Base-by-base conservation (phyloP, 2,329 filamentous ascomycete genomes). In the Clonostachys rosea region DNA sequence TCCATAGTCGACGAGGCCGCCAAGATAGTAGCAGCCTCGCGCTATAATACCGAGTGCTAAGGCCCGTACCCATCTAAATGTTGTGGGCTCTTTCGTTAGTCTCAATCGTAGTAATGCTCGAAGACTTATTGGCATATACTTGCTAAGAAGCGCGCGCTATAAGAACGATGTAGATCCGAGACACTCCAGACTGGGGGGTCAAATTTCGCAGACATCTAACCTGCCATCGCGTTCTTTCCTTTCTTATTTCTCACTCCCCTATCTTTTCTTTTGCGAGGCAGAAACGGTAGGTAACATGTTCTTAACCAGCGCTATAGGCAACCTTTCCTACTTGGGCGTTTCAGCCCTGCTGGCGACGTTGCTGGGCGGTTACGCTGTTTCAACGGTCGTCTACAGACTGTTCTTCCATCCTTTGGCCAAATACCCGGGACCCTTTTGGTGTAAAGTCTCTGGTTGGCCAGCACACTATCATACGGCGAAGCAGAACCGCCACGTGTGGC, bases 401-500 rank as follows among this genome's bases (percentile, higher is more conserved):
- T 47, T 42, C 45, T 47, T 47, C 45, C 45, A 47, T 36, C 45
- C 45, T 10, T 34, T 47, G 4, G 45, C 45, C 24, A 47, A 47
- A 5, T 30, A 42, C 7, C 45, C 45, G 14, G 45, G 45, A 5
- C 45, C 50, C 44, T 39, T 39, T 18, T 39, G 36, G 36, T n/a
- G 14, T 8, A n/a, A 18, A 8, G n/a, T 39, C 36, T 54, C 52
- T 7, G 52, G 49, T n/a, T 49, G 53, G 6, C 53, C 53, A 18
- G 47, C 53, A 6, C 53, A 53, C 17, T 49, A 44, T n/a, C 55
- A 57, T 35, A 54, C 54, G 1, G 40, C 39, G 24, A 54, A 48
- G 13, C 45, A 50, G 6, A 47, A 57, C 40, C 49, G 54, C 10
- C 54, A 57, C 18, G 37, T 56, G 4, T 56, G 54, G 54, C 42